phyloP scores from a whole-genome alignment of 805 yeast species.

The Yarrowia sp. region DNA sequence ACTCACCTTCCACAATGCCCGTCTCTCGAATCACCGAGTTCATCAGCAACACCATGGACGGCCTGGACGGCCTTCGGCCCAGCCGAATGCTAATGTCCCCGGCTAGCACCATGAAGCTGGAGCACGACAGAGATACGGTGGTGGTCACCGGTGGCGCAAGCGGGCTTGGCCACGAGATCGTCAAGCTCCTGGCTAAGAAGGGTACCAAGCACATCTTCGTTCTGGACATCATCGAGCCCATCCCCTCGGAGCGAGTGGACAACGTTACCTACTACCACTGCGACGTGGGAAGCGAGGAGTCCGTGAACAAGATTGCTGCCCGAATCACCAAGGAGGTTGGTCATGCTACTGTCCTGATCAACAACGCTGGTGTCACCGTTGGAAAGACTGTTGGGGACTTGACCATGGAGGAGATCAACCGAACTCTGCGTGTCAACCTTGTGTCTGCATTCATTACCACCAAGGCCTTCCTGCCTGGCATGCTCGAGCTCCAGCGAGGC shows the following conservation, averaged over 20 bases:
- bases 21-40: not conserved
- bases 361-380: conserved; percentile 76
- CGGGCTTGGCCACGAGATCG: conserved; percentile 74
- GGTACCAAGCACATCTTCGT: conserved; percentile 55
- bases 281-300: conserved; percentile 58
- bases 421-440: conserved; percentile 63
- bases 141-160: conserved; percentile 80
- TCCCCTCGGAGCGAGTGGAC: conserved; percentile 36
- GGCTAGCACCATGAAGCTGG: conserved; percentile 14
- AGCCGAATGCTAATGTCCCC: conserved; percentile 21
- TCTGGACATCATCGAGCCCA: conserved; percentile 55
- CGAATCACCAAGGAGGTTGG: conserved; percentile 52
- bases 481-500: conserved; percentile 62
- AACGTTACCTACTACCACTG: conserved; percentile 59
- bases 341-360: conserved; percentile 61
- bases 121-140: conserved; percentile 49
- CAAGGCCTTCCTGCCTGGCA: conserved; percentile 67
- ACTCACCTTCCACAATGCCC: not conserved
- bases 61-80: conserved; percentile 15
- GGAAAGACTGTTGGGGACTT: conserved; percentile 57
- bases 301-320: conserved; percentile 44
- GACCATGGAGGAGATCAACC: conserved; percentile 56
- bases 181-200: conserved; percentile 42
- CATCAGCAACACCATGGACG: conserved; percentile 2
- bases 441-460: conserved; percentile 66